phyloP scores from a whole-genome alignment of 306 rosid species.

The Dalbergia cultrata region DNA sequence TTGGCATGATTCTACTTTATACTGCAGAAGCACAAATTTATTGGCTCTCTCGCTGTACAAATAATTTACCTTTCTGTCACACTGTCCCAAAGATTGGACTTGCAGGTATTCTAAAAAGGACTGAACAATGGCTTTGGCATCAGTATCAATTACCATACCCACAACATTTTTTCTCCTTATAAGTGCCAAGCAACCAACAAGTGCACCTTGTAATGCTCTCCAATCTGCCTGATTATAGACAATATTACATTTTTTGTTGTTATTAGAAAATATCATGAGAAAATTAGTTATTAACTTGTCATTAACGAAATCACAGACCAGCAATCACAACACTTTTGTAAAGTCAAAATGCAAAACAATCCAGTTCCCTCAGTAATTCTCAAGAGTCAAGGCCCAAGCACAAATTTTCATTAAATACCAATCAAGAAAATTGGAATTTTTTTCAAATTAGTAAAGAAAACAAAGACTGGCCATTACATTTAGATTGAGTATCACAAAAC shows the following conservation, averaged over 20 bases:
- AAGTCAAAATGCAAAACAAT: slow-evolving; percentile 38
- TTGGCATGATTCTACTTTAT: slow-evolving; percentile 33
- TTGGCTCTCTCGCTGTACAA: slow-evolving; percentile 34
- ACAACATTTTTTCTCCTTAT: slow-evolving; percentile 70
- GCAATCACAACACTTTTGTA: neutral
- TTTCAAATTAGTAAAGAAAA: neutral
- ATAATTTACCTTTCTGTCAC: slow-evolving; percentile 81
- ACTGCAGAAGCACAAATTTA: slow-evolving; percentile 27
- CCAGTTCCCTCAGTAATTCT: slow-evolving; percentile 36
- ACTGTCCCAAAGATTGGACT: slow-evolving; percentile 90
- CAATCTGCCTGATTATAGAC: slow-evolving; percentile 89
- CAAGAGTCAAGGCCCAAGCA: slow-evolving; percentile 29
- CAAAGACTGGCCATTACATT: slow-evolving; percentile 8
- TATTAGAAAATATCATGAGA: slow-evolving; percentile 30
- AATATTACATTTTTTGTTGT: slow-evolving; percentile 39
- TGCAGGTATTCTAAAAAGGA: slow-evolving; percentile 68
- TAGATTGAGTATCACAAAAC: slow-evolving; percentile 8
- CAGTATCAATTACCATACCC: slow-evolving; percentile 68
- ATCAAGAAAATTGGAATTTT: slow-evolving; percentile 31
- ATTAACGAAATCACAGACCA: slow-evolving; percentile 37
- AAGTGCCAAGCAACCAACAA: slow-evolving; percentile 91
- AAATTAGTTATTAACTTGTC: neutral
- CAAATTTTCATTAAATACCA: slow-evolving; percentile 32
- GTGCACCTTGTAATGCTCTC: slow-evolving; percentile 96
- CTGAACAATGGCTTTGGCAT: slow-evolving; percentile 78